Evolutionary conservation across 805 yeast species (phyloP).

Genomic region (Candida pseudoglaebosa): DNA sequence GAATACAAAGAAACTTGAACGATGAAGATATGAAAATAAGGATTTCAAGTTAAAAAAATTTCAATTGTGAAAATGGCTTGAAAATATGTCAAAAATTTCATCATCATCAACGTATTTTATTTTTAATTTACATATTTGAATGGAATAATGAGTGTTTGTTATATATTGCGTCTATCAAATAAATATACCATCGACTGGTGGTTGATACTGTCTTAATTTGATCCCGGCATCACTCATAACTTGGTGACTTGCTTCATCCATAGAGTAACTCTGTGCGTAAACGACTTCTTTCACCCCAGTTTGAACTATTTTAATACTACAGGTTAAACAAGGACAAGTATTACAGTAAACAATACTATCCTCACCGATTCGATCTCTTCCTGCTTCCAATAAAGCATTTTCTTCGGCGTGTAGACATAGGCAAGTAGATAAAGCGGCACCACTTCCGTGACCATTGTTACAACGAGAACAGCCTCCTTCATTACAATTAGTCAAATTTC

Average conservation of each 20-base stretch:
- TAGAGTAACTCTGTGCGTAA: constrained; percentile 85
- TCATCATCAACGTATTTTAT: too few relatives aligned
- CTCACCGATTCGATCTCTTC: constrained; percentile 68
- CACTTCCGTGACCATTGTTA: constrained; percentile 61
- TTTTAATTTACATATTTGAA: too few relatives aligned
- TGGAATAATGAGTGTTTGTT: neutral
- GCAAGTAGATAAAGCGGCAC: constrained; percentile 74
- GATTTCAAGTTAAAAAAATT: neutral
- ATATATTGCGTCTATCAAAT: constrained; percentile 13
- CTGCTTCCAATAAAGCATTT: constrained; percentile 91
- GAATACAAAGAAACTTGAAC: constrained; percentile 28
- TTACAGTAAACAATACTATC: constrained; percentile 78
- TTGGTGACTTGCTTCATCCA: constrained; percentile 75
- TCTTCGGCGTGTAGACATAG: constrained; percentile 96
- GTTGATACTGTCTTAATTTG: constrained; percentile 48
- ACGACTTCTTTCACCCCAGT: constrained; percentile 89
- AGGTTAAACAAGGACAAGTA: constrained; percentile 95
- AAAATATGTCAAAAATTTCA: neutral
- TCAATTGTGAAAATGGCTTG: neutral
- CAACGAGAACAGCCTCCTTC: constrained; percentile 95
- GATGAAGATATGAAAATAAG: neutral
- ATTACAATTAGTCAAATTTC: constrained; percentile 82
- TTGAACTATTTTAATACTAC: constrained; percentile 93
- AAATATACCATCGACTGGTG: constrained; percentile 38
- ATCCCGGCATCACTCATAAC: constrained; percentile 77